Conservation (phyloP, 176 grass and related monocot genomes). For the Bolboschoenus planiculmis region DNA sequence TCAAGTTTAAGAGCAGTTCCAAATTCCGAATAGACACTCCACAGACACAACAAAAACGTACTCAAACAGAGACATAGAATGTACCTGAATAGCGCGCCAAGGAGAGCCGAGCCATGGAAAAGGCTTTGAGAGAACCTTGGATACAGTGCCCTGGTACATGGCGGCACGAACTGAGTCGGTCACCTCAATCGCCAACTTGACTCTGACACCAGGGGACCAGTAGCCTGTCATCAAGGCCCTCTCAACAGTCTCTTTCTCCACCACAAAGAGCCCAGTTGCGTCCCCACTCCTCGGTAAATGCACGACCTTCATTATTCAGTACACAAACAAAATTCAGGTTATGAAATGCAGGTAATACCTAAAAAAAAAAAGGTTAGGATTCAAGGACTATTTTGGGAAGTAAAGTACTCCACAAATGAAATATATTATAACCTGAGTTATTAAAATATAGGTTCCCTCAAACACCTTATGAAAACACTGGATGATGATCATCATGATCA, state of each 20-base stretch:
- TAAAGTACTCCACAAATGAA: background rate
- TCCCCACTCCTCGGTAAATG: conserved; percentile 45
- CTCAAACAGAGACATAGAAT: background rate
- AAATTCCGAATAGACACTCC: background rate
- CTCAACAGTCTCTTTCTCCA: conserved; percentile 46
- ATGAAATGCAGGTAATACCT: background rate
- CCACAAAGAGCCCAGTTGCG: conserved; percentile 42
- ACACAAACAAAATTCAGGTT: background rate
- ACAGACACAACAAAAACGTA: too few species aligned
- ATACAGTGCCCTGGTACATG: conserved; percentile 35
- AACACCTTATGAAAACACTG: background rate
- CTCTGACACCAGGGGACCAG: conserved; percentile 27
- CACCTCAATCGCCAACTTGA: conserved; percentile 37
- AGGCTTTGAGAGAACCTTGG: background rate
- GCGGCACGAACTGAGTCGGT: conserved; percentile 31
- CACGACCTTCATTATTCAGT: conserved; percentile 22
- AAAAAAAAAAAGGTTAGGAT: background rate
- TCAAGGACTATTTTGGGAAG: background rate
- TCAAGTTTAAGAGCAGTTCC: background rate
- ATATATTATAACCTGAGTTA: background rate
- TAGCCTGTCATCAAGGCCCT: conserved; percentile 4
- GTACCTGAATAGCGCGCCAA: conserved; percentile 60
- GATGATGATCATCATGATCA: background rate
- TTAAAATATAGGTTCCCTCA: too few species aligned
- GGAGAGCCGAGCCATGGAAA: conserved; percentile 24